Conservation (phyloP, 768 basidiomycete genomes). For the Tricholomella constricta region DNA sequence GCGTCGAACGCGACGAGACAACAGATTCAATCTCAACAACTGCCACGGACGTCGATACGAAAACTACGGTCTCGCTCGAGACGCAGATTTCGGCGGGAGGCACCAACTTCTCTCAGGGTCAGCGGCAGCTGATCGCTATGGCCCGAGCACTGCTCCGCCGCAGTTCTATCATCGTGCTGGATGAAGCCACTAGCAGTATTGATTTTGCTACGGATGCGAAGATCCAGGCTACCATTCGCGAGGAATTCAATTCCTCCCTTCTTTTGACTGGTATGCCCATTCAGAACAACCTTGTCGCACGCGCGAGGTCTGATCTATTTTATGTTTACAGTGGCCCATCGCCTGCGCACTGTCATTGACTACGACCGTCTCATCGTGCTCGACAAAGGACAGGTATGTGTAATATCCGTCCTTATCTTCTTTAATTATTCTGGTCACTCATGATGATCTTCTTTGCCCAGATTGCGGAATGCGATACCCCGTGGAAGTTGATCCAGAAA, state of each 20-base stretch:
- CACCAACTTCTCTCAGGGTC: slow-evolving; percentile 90
- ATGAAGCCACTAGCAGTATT: slow-evolving; percentile 85
- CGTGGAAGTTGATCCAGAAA: slow-evolving; percentile 63
- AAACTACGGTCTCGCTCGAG: slow-evolving; percentile 63
- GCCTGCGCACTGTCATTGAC: slow-evolving; percentile 77
- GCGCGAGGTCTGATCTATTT: neutral
- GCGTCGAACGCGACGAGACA: slow-evolving; percentile 39
- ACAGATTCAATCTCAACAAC: slow-evolving; percentile 44
- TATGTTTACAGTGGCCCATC: slow-evolving; percentile 59
- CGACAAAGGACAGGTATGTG: slow-evolving; percentile 61
- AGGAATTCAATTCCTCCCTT: slow-evolving; percentile 78
- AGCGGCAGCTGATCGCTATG: slow-evolving; percentile 86
- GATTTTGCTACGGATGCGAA: slow-evolving; percentile 88
- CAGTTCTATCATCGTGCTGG: slow-evolving; percentile 74
- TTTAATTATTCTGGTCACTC: too few relatives aligned
- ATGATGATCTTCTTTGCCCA: slow-evolving; percentile 18
- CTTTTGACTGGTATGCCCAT: slow-evolving; percentile 72
- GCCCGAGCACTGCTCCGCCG: slow-evolving; percentile 75
- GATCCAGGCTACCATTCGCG: slow-evolving; percentile 85
- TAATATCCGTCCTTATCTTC: neutral
- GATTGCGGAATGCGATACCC: slow-evolving; percentile 73
- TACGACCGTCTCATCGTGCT: slow-evolving; percentile 79
- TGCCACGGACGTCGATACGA: slow-evolving; percentile 57
- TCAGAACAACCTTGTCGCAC: too few relatives aligned
- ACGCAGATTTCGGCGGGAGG: slow-evolving; percentile 86